phyloP scores from a whole-genome alignment of 1,284 basidiomycete genomes.

The Coriolopsis trogii region DNA sequence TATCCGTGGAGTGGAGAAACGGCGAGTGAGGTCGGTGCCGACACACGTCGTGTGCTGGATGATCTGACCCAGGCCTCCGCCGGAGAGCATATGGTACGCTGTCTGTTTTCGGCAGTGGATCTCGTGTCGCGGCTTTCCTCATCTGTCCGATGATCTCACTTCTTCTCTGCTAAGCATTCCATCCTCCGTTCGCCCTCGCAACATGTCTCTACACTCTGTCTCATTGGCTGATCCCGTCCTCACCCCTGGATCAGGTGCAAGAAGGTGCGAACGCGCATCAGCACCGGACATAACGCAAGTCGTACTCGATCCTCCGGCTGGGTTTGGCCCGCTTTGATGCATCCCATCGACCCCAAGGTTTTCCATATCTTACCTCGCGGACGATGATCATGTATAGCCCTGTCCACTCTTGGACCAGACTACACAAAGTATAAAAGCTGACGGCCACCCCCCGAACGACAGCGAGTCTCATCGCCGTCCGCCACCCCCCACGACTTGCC shows the following conservation, averaged over 20 bases:
- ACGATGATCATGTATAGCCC: neutral
- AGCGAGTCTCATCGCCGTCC: neutral
- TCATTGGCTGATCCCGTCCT: neutral
- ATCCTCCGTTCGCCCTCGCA: constrained; percentile 6
- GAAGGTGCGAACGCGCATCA: neutral
- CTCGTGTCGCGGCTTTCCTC: neutral
- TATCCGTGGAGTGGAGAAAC: too few relatives aligned
- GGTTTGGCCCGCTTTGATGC: neutral
- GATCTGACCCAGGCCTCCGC: neutral
- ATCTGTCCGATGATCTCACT: constrained; percentile 14
- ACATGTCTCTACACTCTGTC: neutral
- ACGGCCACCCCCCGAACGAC: neutral
- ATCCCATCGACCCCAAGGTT: neutral
- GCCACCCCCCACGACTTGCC: too few relatives aligned
- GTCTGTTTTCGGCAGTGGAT: neutral
- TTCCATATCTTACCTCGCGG: constrained; percentile 4
- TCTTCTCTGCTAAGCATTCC: neutral
- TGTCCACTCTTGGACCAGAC: neutral
- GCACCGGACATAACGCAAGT: neutral
- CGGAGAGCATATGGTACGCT: constrained; percentile 7
- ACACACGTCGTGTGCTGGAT: too few relatives aligned
- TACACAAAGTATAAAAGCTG: too few relatives aligned
- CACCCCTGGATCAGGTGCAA: constrained; percentile 1
- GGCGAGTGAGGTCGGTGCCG: too few relatives aligned
- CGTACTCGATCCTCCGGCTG: constrained; percentile 2